Base-by-base conservation (phyloP, 768 basidiomycete species). In the Podaxis sp. region DNA sequence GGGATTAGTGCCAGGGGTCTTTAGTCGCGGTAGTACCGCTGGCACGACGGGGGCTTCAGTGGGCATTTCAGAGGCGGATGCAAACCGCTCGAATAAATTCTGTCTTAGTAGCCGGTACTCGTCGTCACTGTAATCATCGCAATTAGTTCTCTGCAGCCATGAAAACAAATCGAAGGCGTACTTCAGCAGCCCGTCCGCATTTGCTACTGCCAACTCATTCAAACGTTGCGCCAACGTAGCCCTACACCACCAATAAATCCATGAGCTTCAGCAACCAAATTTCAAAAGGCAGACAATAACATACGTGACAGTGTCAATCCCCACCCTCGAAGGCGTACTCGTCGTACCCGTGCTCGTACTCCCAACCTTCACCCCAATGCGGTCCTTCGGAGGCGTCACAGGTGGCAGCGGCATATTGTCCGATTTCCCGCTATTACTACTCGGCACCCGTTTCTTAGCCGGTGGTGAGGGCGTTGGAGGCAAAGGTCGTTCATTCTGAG, bases 21-120 rank as follows among this genome's bases (percentile, higher is more conserved):
- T 71, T 2, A 65, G 69, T 48, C 74, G 73, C 63, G 76, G 73
- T 51, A 73, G 70, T 26, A 75, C 72, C 65, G 84, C 78, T 44
- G 88, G 87, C 49, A 91, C 85, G 48, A 91, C 71, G 24, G 91
- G 78, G 9, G 70, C 73, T 72, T 93, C 91, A 42, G 81, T 78
- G 4, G 90, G 89, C 22, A 90, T 79, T 8, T 77, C 70, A 26
- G 84, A 76, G 56, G 79, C 81, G 64, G 76, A 84, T 15, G 90
- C 82, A 68, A 92, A 85, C 57, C 93, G 84, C 71, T 93, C 90
- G 67, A 95, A 94, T 42, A 95, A 79, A 70, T 88, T 92, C 73
- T 93, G 92, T 49, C 93, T 87, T 12, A 95, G 82, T 48, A 94
- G 73, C 56, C 92, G 87, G 72, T 94, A 94, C 71, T 93, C 93